phyloP scores from a whole-genome alignment of 495 filamentous ascomycete genomes.

The Copromyces sp. region DNA sequence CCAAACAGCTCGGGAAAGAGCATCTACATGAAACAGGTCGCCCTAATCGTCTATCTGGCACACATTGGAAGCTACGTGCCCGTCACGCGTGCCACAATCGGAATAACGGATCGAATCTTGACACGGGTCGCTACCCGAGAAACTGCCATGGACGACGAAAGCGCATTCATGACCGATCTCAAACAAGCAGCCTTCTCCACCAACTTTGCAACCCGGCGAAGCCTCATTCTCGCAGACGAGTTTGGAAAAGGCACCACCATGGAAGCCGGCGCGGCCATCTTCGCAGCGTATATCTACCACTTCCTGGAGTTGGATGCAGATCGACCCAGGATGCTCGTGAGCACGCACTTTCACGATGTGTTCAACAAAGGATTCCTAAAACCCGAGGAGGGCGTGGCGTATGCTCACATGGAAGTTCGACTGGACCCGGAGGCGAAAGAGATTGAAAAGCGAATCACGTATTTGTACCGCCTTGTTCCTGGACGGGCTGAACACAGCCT shows the following conservation, averaged over 20 bases:
- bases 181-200: conserved; percentile 77
- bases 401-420: conserved; percentile 84
- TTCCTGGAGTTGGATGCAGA: conserved; percentile 50
- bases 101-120: conserved; percentile 86
- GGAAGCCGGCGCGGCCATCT: conserved; percentile 76
- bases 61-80: conserved; percentile 92
- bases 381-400: conserved; percentile 47
- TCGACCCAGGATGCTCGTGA: conserved; percentile 73
- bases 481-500: conserved; percentile 76
- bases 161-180: conserved; percentile 87
- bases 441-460: conserved; percentile 68
- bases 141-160: conserved; percentile 74
- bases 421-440: conserved; percentile 50
- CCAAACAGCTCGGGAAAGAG: conserved; percentile 97
- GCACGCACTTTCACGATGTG: conserved; percentile 93
- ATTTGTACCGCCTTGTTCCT: conserved; percentile 63
- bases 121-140: conserved; percentile 82
- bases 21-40: conserved; percentile 90
- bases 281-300: conserved; percentile 70
- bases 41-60: conserved; percentile 87
- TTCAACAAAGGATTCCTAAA: conserved; percentile 65
- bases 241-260: conserved; percentile 91
- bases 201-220: conserved; percentile 66
- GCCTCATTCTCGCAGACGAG: conserved; percentile 81
- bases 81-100: conserved; percentile 66